Percentiles rank a stretch among this genome's conserved stretches.
Evolutionary conservation across 345 rosid species (phyloP).

Genomic region (Hypericum androsaemum): DNA sequence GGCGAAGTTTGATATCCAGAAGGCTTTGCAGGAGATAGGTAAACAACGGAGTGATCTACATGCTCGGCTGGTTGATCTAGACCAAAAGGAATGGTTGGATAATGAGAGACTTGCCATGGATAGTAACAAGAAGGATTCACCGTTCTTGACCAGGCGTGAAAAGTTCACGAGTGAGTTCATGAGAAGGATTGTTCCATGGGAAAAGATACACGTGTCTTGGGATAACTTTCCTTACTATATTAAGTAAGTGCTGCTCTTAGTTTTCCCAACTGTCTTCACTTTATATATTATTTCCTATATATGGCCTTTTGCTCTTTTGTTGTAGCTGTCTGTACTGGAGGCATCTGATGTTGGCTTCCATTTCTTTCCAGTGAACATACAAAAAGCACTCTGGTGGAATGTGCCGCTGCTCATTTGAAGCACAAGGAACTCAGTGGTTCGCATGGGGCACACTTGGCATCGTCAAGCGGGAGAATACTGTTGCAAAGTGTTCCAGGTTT

Average conservation of each 20-base stretch:
- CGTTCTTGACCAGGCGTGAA: conserved; percentile 56
- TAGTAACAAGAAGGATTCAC: conserved; percentile 68
- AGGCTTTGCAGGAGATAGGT: conserved; percentile 21
- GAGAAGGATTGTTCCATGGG: conserved; percentile 88
- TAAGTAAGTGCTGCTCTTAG: conserved; percentile 45
- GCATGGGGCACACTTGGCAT: conserved; percentile 65
- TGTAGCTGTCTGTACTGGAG: neutral
- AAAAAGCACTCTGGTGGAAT: conserved; percentile 73
- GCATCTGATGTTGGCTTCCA: neutral
- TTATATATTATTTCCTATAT: neutral
- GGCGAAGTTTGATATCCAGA: conserved; percentile 34
- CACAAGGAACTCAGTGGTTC: conserved; percentile 42
- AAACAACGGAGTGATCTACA: conserved; percentile 40
- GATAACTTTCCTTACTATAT: conserved; percentile 85
- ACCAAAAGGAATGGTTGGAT: conserved; percentile 86
- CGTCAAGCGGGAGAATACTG: conserved; percentile 87
- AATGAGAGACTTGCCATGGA: conserved; percentile 69
- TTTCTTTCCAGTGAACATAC: conserved; percentile 50
- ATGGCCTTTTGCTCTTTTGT: conserved; percentile 8
- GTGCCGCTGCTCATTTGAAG: conserved; percentile 74
- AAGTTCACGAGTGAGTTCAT: conserved; percentile 70
- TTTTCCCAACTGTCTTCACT: neutral
- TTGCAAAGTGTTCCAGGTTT: conserved; percentile 89
- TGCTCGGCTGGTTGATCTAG: conserved; percentile 77
- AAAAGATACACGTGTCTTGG: conserved; percentile 80